Evolutionary conservation across 352 stramenopile genomes (phyloP).

Genomic region (Pythium guiyangense): DNA sequence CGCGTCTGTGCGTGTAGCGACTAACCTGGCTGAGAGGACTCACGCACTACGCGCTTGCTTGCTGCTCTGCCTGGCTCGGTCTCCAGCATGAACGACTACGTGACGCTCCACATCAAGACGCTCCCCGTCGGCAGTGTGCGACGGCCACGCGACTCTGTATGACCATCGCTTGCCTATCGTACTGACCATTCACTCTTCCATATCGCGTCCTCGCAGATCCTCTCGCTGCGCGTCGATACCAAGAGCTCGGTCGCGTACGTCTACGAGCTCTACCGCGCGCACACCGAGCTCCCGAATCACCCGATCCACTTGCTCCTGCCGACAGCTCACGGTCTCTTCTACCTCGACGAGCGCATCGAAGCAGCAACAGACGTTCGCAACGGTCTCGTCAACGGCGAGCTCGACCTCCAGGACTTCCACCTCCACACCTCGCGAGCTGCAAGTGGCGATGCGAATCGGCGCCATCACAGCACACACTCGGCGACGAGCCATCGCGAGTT

Average conservation of each 20-base stretch:
- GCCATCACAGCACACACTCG: neutral
- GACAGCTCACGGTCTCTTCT: slow-evolving; percentile 62
- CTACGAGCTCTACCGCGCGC: slow-evolving; percentile 75
- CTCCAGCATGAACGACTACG: slow-evolving; percentile 43
- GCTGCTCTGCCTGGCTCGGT: neutral
- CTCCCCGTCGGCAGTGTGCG: slow-evolving; percentile 69
- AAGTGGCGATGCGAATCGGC: no score
- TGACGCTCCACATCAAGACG: slow-evolving; percentile 71
- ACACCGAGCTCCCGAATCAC: slow-evolving; percentile 48
- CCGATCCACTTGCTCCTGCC: slow-evolving; percentile 64
- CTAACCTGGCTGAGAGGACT: neutral
- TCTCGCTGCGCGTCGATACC: slow-evolving; percentile 55
- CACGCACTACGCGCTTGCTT: neutral
- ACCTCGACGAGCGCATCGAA: slow-evolving; percentile 58
- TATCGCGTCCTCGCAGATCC: slow-evolving; percentile 22
- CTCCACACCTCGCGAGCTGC: slow-evolving; percentile 18
- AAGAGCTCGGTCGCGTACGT: slow-evolving; percentile 52
- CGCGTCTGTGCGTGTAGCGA: neutral
- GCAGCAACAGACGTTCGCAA: slow-evolving; percentile 53
- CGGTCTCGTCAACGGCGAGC: slow-evolving; percentile 60
- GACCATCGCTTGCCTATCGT: no score
- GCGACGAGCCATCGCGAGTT: slow-evolving; percentile 28
- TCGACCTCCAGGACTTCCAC: slow-evolving; percentile 70
- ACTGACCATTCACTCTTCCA: no score
- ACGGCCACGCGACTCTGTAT: no score